Conservation (phyloP, 106 monocot species). For the Dendrobium officinale region DNA sequence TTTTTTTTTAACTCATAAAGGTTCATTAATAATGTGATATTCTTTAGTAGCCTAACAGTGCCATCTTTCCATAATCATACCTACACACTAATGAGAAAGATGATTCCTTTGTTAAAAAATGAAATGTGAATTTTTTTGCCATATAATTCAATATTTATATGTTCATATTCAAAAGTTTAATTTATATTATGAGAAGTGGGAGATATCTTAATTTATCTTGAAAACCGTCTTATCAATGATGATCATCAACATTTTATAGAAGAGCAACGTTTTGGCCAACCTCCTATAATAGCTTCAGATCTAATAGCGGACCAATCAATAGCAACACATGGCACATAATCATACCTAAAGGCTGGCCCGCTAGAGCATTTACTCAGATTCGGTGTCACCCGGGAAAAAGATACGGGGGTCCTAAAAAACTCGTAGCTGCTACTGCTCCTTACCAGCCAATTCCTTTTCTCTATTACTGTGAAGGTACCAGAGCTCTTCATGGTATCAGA, state of each 20-base stretch:
- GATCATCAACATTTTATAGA: slow-evolving; percentile 61
- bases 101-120: slow-evolving; percentile 62
- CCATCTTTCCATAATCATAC: slow-evolving; percentile 76
- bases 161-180: neutral
- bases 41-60: slow-evolving; percentile 51
- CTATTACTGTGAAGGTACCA: too few relatives aligned
- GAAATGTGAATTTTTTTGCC: too few relatives aligned
- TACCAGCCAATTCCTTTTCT: too few relatives aligned
- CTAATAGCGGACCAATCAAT: too few relatives aligned
- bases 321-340: too few relatives aligned
- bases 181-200: slow-evolving; percentile 23
- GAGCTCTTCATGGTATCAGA: too few relatives aligned
- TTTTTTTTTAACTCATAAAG: neutral
- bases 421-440: too few relatives aligned
- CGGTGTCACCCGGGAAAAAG: too few relatives aligned
- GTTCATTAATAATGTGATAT: slow-evolving; percentile 1
- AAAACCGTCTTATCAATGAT: slow-evolving; percentile 34
- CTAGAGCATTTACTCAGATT: too few relatives aligned
- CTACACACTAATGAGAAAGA: slow-evolving; percentile 33
- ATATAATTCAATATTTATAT: neutral
- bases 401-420: too few relatives aligned
- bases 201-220: slow-evolving; percentile 66
- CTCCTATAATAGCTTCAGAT: slow-evolving; percentile 34
- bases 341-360: too few relatives aligned
- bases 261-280: slow-evolving; percentile 68